A percentile compares a stretch with the other conserved stretches of the same genome.
These are phyloP conservation scores for Oryza brachyantha DNA, from an alignment of 176 grass and related monocot species.

Conservation along the genomic window DNA sequence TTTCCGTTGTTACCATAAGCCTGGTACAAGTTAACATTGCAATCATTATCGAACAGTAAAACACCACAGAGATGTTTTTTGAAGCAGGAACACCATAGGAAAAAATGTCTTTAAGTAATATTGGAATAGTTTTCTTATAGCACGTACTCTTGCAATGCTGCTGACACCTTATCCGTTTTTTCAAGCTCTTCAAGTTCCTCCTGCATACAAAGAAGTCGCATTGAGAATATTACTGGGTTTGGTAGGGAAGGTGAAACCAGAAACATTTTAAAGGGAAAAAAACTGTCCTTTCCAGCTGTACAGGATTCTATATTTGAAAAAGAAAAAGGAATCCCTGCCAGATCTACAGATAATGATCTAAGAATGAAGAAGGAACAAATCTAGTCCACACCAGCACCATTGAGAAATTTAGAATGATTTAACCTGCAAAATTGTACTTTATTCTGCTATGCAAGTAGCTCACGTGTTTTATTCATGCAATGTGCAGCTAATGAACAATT, in stretches of 20 bases:
- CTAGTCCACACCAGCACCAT: background rate
- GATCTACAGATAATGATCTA: background rate
- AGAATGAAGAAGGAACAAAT: background rate
- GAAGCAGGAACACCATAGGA: background rate
- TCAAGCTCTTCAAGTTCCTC: slow-evolving; percentile 72
- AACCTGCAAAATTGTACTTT: background rate
- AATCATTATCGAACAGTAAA: slow-evolving; percentile 14
- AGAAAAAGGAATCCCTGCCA: background rate
- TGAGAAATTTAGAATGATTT: slow-evolving; percentile 4
- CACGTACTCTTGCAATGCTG: slow-evolving; percentile 65
- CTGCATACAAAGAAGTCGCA: slow-evolving; percentile 33
- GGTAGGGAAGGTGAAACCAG: background rate
- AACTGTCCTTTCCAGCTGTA: background rate
- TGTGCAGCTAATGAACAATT: background rate
- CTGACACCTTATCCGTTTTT: slow-evolving; percentile 67
- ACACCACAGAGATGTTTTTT: background rate
- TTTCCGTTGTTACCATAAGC: slow-evolving; percentile 55
- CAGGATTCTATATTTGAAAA: background rate
- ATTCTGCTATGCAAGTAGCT: background rate
- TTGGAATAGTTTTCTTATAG: background rate
- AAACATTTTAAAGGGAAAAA: background rate
- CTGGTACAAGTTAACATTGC: slow-evolving; percentile 34
- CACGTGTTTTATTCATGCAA: background rate
- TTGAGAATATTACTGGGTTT: background rate
- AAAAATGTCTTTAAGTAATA: background rate